phyloP scores from a whole-genome alignment of 805 yeast species.

The Isabelozyma rhagii region DNA sequence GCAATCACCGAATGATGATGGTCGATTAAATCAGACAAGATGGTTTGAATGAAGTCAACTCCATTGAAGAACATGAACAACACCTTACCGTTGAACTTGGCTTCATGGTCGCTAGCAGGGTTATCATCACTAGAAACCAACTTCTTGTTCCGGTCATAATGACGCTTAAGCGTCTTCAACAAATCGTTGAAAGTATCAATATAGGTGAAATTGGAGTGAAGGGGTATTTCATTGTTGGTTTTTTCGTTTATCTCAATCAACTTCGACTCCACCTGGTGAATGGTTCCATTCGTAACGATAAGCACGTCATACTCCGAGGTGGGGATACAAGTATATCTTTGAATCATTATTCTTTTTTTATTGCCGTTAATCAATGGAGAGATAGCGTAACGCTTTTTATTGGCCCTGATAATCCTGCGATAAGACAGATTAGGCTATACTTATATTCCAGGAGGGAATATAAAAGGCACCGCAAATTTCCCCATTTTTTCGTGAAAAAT shows the following conservation, averaged over 20 bases:
- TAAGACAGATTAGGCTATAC: not conserved
- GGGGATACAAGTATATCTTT: constrained; percentile 32
- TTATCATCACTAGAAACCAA: not conserved
- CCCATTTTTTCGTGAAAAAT: not conserved
- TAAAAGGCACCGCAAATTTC: not conserved
- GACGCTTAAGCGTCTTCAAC: constrained; percentile 11
- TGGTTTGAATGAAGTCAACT: constrained; percentile 25
- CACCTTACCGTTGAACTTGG: constrained; percentile 23
- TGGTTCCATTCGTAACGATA: constrained; percentile 32
- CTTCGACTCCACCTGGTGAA: constrained; percentile 25
- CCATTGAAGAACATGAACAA: constrained; percentile 39
- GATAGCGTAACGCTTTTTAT: no score
- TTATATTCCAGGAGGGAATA: not conserved
- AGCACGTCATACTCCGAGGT: constrained; percentile 29
- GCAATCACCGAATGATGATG: constrained; percentile 11
- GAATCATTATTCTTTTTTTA: constrained; percentile 20
- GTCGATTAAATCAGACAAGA: constrained; percentile 28
- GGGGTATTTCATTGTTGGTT: constrained; percentile 15
- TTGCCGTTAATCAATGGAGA: not conserved
- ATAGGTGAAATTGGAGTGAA: constrained; percentile 20
- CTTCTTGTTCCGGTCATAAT: constrained; percentile 1
- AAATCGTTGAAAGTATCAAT: constrained; percentile 20
- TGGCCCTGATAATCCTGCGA: not conserved
- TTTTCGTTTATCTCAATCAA: constrained; percentile 18
- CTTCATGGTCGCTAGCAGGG: not conserved